phyloP scores from a whole-genome alignment of 2,329 filamentous ascomycete species.

The Bisporella sp. region DNA sequence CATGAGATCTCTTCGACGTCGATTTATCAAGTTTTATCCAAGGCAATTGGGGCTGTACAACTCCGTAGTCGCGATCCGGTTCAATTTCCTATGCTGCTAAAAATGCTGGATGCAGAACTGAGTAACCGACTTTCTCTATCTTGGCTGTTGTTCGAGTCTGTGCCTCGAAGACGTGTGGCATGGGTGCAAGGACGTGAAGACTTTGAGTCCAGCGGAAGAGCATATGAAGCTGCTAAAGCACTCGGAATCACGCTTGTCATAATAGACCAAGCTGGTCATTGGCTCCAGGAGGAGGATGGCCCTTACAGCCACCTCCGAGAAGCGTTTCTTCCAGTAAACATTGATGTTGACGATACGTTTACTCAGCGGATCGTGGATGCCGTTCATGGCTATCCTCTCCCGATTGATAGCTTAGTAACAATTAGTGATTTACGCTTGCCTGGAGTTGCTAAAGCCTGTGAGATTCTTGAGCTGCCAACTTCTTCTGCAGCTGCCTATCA shows the following conservation, averaged over 20 bases:
- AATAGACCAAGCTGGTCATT: background rate
- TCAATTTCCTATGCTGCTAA: too few relatives aligned
- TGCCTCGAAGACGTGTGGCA: too few relatives aligned
- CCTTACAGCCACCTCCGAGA: conserved; percentile 16
- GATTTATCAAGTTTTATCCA: too few relatives aligned
- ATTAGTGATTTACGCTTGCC: conserved; percentile 27
- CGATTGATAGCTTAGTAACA: conserved; percentile 32
- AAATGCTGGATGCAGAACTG: too few relatives aligned
- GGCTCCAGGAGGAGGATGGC: background rate
- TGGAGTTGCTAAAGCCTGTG: conserved; percentile 25
- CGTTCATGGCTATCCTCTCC: conserved; percentile 16
- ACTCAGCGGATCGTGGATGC: conserved; percentile 25
- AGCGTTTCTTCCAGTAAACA: conserved; percentile 26
- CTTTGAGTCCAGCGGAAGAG: too few relatives aligned
- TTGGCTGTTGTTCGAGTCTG: too few relatives aligned
- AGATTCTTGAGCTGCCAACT: conserved; percentile 28
- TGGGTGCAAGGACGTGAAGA: too few relatives aligned
- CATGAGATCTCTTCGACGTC: too few relatives aligned
- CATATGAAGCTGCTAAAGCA: background rate
- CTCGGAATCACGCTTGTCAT: background rate
- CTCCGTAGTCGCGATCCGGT: too few relatives aligned
- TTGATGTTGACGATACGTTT: conserved; percentile 19
- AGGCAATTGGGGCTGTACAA: too few relatives aligned
- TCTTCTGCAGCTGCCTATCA: conserved; percentile 21
- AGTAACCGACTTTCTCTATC: too few relatives aligned